These are phyloP conservation scores for sweet orange (Citrus sinensis) DNA, from an alignment of 345 rosid species.

Conservation along the genomic window DNA sequence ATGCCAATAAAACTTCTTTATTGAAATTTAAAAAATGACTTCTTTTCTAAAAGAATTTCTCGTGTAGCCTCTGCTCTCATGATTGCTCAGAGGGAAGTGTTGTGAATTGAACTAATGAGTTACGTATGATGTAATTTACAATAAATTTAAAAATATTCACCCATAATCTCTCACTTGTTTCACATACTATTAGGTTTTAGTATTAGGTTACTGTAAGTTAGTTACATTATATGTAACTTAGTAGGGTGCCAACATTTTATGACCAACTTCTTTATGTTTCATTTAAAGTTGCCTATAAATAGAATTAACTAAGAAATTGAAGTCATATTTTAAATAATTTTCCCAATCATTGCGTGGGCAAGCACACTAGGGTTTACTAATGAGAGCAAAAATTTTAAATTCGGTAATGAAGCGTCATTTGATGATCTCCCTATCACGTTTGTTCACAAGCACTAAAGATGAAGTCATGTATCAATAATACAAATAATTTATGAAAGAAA, in stretches of 20 bases:
- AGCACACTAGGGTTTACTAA: background rate
- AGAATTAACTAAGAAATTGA: background rate
- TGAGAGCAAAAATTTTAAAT: background rate
- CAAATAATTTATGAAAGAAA: background rate
- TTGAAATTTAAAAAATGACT: background rate
- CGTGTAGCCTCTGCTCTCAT: background rate
- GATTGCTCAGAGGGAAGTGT: background rate
- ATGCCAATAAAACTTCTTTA: background rate
- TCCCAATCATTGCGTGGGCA: slow-evolving; percentile 2
- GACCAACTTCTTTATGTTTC: background rate
- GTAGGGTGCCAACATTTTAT: no score
- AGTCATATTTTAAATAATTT: background rate
- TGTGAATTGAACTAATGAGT: no score
- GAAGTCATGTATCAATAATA: slow-evolving; percentile 12
- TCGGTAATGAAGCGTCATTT: background rate
- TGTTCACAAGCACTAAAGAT: background rate
- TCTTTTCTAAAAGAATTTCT: background rate
- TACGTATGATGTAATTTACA: no score
- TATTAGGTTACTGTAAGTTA: no score
- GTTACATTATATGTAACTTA: no score
- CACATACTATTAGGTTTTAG: no score
- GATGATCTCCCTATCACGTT: background rate
- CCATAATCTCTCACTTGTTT: no score
- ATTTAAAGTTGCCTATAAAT: background rate
- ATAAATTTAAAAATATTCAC: no score